Evolutionary conservation across 2,329 filamentous ascomycete genomes (phyloP).

Genomic region (Ciborinia camelliae): DNA sequence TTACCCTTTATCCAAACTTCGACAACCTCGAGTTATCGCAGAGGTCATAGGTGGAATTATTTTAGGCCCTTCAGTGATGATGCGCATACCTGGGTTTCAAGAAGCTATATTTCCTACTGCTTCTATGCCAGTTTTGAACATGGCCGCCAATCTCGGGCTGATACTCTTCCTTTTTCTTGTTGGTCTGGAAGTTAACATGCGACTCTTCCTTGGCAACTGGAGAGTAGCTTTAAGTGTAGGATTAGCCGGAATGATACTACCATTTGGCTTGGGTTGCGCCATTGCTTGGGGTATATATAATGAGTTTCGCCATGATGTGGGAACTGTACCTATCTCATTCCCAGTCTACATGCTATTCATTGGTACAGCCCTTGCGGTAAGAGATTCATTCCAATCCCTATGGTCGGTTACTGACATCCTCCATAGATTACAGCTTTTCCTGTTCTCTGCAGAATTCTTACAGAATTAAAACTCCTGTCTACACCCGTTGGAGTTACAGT

Average conservation of each 20-base stretch:
- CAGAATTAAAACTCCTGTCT: slow-evolving; percentile 79
- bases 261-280: slow-evolving; percentile 76
- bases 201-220: slow-evolving; percentile 77
- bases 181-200: slow-evolving; percentile 80
- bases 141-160: slow-evolving; percentile 80
- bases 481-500: slow-evolving; percentile 86
- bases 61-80: slow-evolving; percentile 83
- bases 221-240: slow-evolving; percentile 73
- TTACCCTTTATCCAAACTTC: slow-evolving; percentile 71
- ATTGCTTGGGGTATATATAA: slow-evolving; percentile 80
- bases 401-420: neutral
- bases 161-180: slow-evolving; percentile 86
- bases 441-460: slow-evolving; percentile 88
- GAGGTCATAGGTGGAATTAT: slow-evolving; percentile 84
- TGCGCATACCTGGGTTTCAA: slow-evolving; percentile 76
- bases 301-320: slow-evolving; percentile 54
- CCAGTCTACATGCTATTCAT: slow-evolving; percentile 73
- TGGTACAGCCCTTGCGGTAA: slow-evolving; percentile 75
- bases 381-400: neutral
- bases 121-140: slow-evolving; percentile 71
- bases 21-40: slow-evolving; percentile 78
- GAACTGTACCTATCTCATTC: slow-evolving; percentile 56
- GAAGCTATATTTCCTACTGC: slow-evolving; percentile 70
- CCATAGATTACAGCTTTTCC: slow-evolving; percentile 76
- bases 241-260: slow-evolving; percentile 73